Base-by-base conservation (phyloP, 2,329 filamentous ascomycete genomes). In the Aspergillus viridinutans region DNA sequence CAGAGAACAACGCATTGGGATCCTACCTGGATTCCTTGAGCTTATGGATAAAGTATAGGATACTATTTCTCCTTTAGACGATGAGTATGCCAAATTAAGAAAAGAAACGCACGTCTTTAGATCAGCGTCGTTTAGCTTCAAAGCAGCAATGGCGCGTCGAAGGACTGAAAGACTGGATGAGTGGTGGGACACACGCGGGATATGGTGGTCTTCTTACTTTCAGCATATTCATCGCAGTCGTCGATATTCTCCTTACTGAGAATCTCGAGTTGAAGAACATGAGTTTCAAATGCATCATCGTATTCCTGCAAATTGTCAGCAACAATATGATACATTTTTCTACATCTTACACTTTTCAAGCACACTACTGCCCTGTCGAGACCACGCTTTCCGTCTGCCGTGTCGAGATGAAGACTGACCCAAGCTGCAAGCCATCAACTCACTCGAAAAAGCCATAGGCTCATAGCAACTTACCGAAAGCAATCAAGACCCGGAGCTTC, bases 41-140 rank as follows among this genome's bases (percentile, higher is more conserved):
- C 59, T 83, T 85, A 54, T 86, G 83, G 49, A 91, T 81, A 61
- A 90, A 84, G 63, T 87, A 80, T 61, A 92, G 78, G 12, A 94
- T 62, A 38, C 74, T 76, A 29, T 32, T 28, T 25, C 17, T 8
- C 12, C 12, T 40, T 17, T 50, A 52, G 56, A 54, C 26, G 45
- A 23, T 56, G 29, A 59, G 28, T 4, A 23, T 43, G 25, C 25
- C 14, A 10, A 9, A 43, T 9, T 5, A 21, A 7, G 23, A 3
- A 23, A 14, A 32, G 25, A 2, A 17, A 63, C 75, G 52, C 63
- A 81, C 79, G 78, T 77, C 59, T 83, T 86, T 64, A 94, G 85
- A 50, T 83, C 87, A 0, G 78, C 72, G 2, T 89, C 83, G 0
- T 85, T 86, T 1, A 87, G 74, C 29, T 85, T 78, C 17, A 86